Percentiles rank a stretch among this genome's conserved stretches.
Conservation (phyloP, 208 protist genomes). For the Ichthyophonus hoferi region DNA sequence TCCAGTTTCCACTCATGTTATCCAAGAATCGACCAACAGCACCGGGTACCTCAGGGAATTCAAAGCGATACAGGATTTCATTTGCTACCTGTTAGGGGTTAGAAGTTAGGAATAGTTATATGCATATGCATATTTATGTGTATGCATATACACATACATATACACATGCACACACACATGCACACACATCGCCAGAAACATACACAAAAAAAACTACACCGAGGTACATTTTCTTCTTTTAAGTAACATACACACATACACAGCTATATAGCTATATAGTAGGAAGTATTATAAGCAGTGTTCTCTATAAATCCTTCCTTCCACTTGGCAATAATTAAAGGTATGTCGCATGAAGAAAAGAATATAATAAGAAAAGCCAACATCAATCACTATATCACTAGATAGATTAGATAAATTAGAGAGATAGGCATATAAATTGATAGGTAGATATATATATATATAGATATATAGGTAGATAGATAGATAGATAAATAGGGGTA, state of each 20-base stretch:
- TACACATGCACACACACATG: not conserved
- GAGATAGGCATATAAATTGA: too few species aligned
- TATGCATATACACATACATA: not conserved
- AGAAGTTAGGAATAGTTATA: slow-evolving; percentile 5
- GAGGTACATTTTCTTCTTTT: too few species aligned
- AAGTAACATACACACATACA: too few species aligned
- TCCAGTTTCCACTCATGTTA: slow-evolving; percentile 31
- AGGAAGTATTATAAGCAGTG: too few species aligned
- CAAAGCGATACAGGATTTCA: slow-evolving; percentile 54
- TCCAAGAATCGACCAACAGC: slow-evolving; percentile 51
- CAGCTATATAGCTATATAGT: too few species aligned
- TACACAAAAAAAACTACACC: not conserved
- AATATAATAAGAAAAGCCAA: too few species aligned
- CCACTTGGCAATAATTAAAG: too few species aligned
- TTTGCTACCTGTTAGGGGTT: slow-evolving; percentile 19
- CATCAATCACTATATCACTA: too few species aligned
- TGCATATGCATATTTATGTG: too few species aligned
- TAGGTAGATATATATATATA: not conserved
- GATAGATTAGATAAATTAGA: too few species aligned
- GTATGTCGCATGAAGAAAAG: too few species aligned
- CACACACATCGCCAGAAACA: not conserved
- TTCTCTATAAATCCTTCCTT: too few species aligned
- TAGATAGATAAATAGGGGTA: not conserved
- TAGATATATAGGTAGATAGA: not conserved
- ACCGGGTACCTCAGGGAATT: slow-evolving; percentile 59